Conservation (phyloP, 768 basidiomycete species). For the Tubosaeta sp. region DNA sequence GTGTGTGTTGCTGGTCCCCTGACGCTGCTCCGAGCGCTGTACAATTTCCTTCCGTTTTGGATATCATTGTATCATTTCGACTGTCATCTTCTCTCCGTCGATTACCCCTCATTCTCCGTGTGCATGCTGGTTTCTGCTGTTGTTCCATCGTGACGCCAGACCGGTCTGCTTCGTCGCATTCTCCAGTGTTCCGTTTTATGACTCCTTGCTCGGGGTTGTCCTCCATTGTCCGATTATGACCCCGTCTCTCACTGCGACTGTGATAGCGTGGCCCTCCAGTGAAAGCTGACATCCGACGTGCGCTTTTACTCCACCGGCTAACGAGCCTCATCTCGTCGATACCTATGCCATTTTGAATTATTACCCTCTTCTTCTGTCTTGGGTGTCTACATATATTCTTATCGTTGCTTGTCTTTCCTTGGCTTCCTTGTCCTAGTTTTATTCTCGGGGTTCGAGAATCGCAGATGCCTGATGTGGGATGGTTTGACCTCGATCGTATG, state of each 20-base stretch:
- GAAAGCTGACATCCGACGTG: constrained; percentile 18
- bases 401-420: background rate
- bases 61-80: constrained; percentile 24
- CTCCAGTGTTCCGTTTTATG: background rate
- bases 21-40: constrained; percentile 14
- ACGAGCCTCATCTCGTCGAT: constrained; percentile 37
- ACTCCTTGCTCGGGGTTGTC: constrained; percentile 1
- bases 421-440: background rate
- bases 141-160: constrained; percentile 21
- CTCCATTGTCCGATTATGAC: constrained; percentile 11
- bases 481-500: background rate
- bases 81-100: background rate
- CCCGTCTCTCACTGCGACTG: background rate
- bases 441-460: background rate
- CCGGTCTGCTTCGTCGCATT: constrained; percentile 24
- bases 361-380: background rate
- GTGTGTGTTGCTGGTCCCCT: constrained; percentile 9
- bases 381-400: background rate
- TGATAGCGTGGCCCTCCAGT: constrained; percentile 6
- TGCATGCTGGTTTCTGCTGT: constrained; percentile 23
- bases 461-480: background rate
- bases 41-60: constrained; percentile 12
- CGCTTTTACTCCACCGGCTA: constrained; percentile 27
- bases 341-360: constrained; percentile 14
- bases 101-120: constrained; percentile 1